phyloP scores from a whole-genome alignment of 192 early-diverging fungal genomes.

The Backusella tuberculispora region DNA sequence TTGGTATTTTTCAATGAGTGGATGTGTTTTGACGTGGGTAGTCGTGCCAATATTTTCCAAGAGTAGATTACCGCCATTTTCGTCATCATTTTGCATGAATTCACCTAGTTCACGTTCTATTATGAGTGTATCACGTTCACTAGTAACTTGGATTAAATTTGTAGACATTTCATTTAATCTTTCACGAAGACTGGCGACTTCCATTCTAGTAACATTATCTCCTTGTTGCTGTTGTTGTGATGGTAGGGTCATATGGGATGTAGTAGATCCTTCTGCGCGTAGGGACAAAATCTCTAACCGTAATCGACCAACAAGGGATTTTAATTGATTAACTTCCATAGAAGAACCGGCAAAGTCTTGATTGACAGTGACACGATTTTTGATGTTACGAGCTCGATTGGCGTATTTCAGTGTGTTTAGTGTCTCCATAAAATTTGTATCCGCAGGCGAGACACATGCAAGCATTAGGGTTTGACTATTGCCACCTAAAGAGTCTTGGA shows the following conservation, averaged over 20 bases:
- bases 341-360: slow-evolving; percentile 52
- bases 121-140: slow-evolving; percentile 57
- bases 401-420: slow-evolving; percentile 97
- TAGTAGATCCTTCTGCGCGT: slow-evolving; percentile 38
- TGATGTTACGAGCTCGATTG: slow-evolving; percentile 94
- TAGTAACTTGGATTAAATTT: slow-evolving; percentile 46
- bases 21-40: slow-evolving; percentile 30
- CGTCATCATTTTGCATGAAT: slow-evolving; percentile 40
- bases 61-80: slow-evolving; percentile 7
- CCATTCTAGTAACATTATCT: slow-evolving; percentile 45
- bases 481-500: slow-evolving; percentile 96
- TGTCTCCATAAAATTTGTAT: slow-evolving; percentile 85
- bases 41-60: slow-evolving; percentile 20
- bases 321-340: slow-evolving; percentile 59
- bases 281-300: slow-evolving; percentile 55
- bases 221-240: slow-evolving; percentile 40
- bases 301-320: slow-evolving; percentile 53
- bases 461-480: slow-evolving; percentile 93
- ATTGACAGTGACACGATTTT: slow-evolving; percentile 53
- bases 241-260: slow-evolving; percentile 18
- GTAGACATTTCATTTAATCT: slow-evolving; percentile 46
- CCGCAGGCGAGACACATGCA: slow-evolving; percentile 89
- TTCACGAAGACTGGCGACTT: slow-evolving; percentile 51
- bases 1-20: slow-evolving; percentile 38
- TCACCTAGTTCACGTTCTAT: slow-evolving; percentile 49